These are phyloP conservation scores for Saksenaea vasiformis DNA, from an alignment of 371 early-diverging fungal genomes.

Conservation along the genomic window DNA sequence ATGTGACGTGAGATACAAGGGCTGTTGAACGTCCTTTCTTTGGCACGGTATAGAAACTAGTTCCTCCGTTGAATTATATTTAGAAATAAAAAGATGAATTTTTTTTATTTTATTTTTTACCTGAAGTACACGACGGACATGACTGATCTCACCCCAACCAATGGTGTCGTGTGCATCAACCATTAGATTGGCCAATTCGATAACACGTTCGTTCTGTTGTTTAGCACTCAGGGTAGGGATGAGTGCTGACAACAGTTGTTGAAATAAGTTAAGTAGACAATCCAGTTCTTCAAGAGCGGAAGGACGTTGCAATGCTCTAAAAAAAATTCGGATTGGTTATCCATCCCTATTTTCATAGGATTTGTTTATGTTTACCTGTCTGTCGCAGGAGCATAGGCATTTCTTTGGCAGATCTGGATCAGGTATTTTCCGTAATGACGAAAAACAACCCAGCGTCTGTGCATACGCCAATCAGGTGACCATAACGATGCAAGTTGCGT, in stretches of 20 bases:
- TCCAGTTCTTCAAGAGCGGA: conserved; percentile 18
- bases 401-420: conserved; percentile 29
- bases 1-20: conserved; percentile 65
- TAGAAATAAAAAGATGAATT: conserved; percentile 1
- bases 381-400: conserved; percentile 27
- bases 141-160: conserved; percentile 39
- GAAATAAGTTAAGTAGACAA: conserved; percentile 18
- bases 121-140: conserved; percentile 30
- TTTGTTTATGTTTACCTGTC: conserved; percentile 9
- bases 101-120: conserved; percentile 16
- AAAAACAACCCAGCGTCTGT: conserved; percentile 52
- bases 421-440: conserved; percentile 43
- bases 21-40: conserved; percentile 70
- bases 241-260: conserved; percentile 14
- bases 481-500: conserved; percentile 31
- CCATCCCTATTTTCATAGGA: not conserved
- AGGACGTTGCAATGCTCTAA: not conserved
- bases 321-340: not conserved
- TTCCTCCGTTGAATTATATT: not conserved
- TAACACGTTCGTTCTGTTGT: conserved; percentile 15
- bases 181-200: conserved; percentile 27
- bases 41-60: conserved; percentile 59
- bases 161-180: conserved; percentile 34
- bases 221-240: conserved; percentile 8
- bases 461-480: conserved; percentile 45